These are phyloP conservation scores for Penicillium lividum DNA, from an alignment of 495 filamentous ascomycete genomes.

Conservation along the genomic window DNA sequence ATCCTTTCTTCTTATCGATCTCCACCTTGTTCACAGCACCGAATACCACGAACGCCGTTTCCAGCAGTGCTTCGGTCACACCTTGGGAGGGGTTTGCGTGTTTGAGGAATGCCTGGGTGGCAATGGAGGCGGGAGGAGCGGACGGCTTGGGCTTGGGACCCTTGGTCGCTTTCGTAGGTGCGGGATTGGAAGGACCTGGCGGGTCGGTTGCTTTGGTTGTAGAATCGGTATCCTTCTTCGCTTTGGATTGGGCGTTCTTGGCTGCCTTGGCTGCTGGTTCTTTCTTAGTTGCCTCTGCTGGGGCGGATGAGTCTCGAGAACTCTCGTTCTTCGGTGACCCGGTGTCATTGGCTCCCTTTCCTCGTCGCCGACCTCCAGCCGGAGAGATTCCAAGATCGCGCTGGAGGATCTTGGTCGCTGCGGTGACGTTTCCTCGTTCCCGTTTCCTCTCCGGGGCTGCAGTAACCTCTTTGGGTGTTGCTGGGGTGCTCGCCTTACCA, in stretches of 20 bases:
- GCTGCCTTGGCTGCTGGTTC: slow-evolving; percentile 31
- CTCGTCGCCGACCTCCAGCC: slow-evolving; percentile 50
- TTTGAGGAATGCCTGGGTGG: slow-evolving; percentile 86
- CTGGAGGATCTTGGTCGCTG: slow-evolving; percentile 82
- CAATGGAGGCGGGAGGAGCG: slow-evolving; percentile 46
- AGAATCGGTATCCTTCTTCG: slow-evolving; percentile 9
- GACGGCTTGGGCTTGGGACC: slow-evolving; percentile 35
- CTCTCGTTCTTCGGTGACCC: slow-evolving; percentile 32
- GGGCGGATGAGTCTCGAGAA: slow-evolving; percentile 28
- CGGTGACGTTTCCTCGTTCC: slow-evolving; percentile 70
- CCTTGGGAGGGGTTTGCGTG: slow-evolving; percentile 91
- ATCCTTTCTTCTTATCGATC: slow-evolving; percentile 90
- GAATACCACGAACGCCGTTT: slow-evolving; percentile 67
- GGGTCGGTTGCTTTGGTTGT: slow-evolving; percentile 27
- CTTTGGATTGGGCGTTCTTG: slow-evolving; percentile 29
- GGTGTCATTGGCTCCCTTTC: slow-evolving; percentile 36
- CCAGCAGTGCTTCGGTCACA: slow-evolving; percentile 76
- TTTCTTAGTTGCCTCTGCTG: slow-evolving; percentile 39
- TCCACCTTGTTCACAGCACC: slow-evolving; percentile 75
- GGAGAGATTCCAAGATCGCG: slow-evolving; percentile 84
- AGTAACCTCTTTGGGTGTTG: slow-evolving; percentile 35
- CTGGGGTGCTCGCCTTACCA: slow-evolving; percentile 29
- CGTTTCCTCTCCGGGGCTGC: slow-evolving; percentile 52
- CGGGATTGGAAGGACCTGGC: slow-evolving; percentile 32
- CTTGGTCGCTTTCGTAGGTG: slow-evolving; percentile 34